Evolutionary conservation across 2,329 filamentous ascomycete genomes (phyloP).

Genomic region (Seiridium unicorne): DNA sequence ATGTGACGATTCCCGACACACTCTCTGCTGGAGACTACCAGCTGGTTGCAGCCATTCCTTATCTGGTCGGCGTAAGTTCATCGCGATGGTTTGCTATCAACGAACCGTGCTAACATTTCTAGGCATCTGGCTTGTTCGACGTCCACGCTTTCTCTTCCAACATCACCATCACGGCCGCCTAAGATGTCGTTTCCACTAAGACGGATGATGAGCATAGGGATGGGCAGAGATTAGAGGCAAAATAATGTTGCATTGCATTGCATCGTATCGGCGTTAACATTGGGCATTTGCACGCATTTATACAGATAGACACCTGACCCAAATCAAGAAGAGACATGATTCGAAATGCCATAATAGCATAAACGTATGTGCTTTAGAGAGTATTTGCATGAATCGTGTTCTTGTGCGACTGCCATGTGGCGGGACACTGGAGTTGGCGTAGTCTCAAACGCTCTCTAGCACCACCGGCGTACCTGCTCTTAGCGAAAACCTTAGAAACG

Average conservation of each 20-base stretch:
- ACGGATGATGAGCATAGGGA: too few species aligned
- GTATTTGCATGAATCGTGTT: too few species aligned
- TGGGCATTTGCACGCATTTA: not conserved
- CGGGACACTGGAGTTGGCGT: too few species aligned
- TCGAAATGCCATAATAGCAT: not conserved
- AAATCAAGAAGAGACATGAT: not conserved
- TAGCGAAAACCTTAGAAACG: too few species aligned
- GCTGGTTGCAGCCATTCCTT: conserved; percentile 24
- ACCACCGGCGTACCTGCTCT: too few species aligned
- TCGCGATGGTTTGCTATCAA: not conserved
- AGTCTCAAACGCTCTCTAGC: too few species aligned
- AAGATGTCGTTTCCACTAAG: too few species aligned
- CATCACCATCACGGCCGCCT: conserved; percentile 14
- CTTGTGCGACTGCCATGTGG: too few species aligned
- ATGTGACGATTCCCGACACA: conserved; percentile 15
- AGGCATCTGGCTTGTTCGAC: conserved; percentile 22
- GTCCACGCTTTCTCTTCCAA: conserved; percentile 16
- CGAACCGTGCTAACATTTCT: conserved; percentile 2
- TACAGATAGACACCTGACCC: not conserved
- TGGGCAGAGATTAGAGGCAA: too few species aligned
- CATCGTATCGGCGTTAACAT: conserved; percentile 1
- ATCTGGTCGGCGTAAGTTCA: conserved; percentile 25
- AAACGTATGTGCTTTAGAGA: too few species aligned
- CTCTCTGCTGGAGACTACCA: conserved; percentile 19
- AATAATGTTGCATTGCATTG: not conserved